Base-by-base conservation (phyloP, 345 rosid species). In the Psidium friedrichsthalianum region DNA sequence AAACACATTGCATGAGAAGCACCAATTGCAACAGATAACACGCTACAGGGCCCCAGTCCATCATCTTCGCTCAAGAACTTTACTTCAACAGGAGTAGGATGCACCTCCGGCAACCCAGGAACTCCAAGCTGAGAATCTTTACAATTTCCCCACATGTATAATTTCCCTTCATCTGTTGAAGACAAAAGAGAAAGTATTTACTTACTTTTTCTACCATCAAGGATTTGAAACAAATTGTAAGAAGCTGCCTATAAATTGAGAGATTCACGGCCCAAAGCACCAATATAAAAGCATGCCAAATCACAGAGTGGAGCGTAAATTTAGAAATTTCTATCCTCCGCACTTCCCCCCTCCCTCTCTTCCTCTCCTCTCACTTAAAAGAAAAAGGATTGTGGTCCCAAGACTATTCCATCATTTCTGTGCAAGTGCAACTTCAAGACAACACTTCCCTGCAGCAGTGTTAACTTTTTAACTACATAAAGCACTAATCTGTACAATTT, bases 141-240 rank as follows among this genome's bases (percentile, higher is more conserved):
- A 85, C 93, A 91, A 88, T 96, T 97, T 92, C 99, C 98, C 98
- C 99, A 97, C 98, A 93, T 93, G 92, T 92, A 95, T 82, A 97
- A 87, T 87, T 95, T 92, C 83, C 98, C 98, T 89, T 87, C 87
- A 86, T 94, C 98, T 96, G 92, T 88, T 52, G 11, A 85, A 52
- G 51, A 84, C 61, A 32, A 58, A 78, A 32, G 27, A 47, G 24
- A 20, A 9, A 69, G 22, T 69, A 69, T 53, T 56, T 57, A n/a
- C 53, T 22, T 86, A 86, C 53, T 82, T 13, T 51, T 44, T 27
- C 24, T 74, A 32, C 82, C 80, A 9, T 69, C 80, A 69, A 69
- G 24, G 21, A 69, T 36, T 69, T 69, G 18, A 42, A 69, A 36
- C 47, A 18, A 32, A 69, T 36, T 69, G 22, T 69, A 16, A 2